phyloP scores from a whole-genome alignment of 495 filamentous ascomycete genomes.

The Annulohypoxylon moriforme region DNA sequence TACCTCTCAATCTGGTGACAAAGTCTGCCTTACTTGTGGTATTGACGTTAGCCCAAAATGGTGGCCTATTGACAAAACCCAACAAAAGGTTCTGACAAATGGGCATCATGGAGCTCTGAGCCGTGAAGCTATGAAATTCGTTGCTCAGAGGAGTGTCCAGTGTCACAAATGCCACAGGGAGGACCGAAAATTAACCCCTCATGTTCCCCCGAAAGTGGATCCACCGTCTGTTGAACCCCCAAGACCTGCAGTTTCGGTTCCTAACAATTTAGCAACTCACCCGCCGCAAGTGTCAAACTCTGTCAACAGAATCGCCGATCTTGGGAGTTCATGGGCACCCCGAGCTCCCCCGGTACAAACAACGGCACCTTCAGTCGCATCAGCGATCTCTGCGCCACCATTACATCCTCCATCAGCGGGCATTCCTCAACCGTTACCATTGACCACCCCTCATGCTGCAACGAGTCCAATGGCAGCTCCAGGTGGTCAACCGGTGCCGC shows the following conservation, averaged over 20 bases:
- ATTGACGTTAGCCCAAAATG: constrained; percentile 71
- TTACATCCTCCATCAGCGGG: constrained; percentile 36
- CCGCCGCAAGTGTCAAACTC: constrained; percentile 36
- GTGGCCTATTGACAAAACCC: constrained; percentile 60
- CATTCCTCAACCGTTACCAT: constrained; percentile 40
- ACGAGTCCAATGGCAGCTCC: constrained; percentile 47
- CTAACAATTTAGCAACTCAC: constrained; percentile 23
- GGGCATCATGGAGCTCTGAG: constrained; percentile 54
- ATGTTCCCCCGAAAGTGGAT: constrained; percentile 46
- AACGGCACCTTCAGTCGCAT: constrained; percentile 23
- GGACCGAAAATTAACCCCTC: constrained; percentile 50
- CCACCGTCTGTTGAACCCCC: constrained; percentile 50
- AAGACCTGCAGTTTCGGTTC: constrained; percentile 45
- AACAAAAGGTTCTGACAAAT: constrained; percentile 57
- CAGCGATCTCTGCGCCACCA: constrained; percentile 33
- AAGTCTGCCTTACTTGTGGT: constrained; percentile 67
- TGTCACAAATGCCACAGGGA: constrained; percentile 68
- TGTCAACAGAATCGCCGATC: constrained; percentile 35
- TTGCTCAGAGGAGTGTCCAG: constrained; percentile 63
- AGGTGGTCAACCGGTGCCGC: constrained; percentile 40
- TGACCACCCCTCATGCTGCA: constrained; percentile 35
- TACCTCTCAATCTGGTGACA: constrained; percentile 51
- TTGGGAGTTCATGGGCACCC: constrained; percentile 40
- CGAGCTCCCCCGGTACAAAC: constrained; percentile 30
- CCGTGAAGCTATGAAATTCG: constrained; percentile 58